Evolutionary conservation across 208 protist species (phyloP).

Genomic region (Acanthamoeba rhysodes): DNA sequence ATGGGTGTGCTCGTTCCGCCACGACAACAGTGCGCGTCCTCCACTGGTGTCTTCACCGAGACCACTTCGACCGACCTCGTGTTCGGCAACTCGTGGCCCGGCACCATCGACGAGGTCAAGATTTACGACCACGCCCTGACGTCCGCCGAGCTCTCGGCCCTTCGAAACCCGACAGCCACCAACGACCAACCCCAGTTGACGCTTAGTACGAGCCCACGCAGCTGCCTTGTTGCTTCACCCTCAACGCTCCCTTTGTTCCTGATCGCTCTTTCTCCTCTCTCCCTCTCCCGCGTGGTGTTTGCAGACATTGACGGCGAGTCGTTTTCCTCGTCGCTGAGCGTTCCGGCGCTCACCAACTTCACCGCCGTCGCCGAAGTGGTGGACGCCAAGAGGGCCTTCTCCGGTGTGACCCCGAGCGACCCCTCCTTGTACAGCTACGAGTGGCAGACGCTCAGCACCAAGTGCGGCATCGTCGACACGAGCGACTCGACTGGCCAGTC

Average conservation of each 20-base stretch:
- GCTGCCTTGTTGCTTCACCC: not conserved
- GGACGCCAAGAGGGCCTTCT: not conserved
- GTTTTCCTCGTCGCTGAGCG: conserved; percentile 7
- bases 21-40: not conserved
- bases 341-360: conserved; percentile 23
- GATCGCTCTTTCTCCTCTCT: not conserved
- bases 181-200: conserved; percentile 31
- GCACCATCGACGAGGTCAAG: conserved; percentile 55
- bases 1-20: not conserved
- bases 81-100: conserved; percentile 1
- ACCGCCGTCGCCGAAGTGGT: not conserved
- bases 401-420: not conserved
- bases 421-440: not conserved
- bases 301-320: conserved; percentile 6
- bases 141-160: not conserved
- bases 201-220: not conserved
- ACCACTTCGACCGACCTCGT: conserved; percentile 4
- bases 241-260: not conserved
- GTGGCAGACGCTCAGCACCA: conserved; percentile 25
- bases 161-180: not conserved
- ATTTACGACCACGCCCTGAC: conserved; percentile 35
- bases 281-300: not conserved
- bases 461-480: conserved; percentile 48
- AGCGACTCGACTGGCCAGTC: not conserved
- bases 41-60: conserved; percentile 25